Evolutionary conservation across 2,329 filamentous ascomycete genomes (phyloP).

Genomic region (Alternaria sp.): DNA sequence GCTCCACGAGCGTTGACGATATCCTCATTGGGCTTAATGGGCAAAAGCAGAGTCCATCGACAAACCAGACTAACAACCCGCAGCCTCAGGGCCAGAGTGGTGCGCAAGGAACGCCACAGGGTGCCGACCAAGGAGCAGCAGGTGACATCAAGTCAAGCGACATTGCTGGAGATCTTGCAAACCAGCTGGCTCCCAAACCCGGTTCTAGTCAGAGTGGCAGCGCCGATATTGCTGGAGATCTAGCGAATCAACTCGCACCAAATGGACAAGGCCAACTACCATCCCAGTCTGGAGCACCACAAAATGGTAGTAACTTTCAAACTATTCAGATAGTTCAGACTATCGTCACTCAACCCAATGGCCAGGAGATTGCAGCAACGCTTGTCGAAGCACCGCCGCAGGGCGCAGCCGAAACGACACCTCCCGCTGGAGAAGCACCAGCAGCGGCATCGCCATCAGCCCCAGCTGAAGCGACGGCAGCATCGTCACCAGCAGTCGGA

Average conservation of each 20-base stretch:
- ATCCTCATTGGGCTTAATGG: conserved; percentile 19
- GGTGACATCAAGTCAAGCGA: conserved; percentile 8
- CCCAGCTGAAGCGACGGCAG: background rate
- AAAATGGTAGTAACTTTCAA: conserved; percentile 5
- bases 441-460: background rate
- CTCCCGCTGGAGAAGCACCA: background rate
- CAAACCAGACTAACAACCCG: conserved; percentile 12
- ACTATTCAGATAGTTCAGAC: conserved; percentile 13
- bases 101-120: background rate
- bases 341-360: conserved; percentile 12
- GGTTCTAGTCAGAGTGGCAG: background rate
- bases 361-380: conserved; percentile 8
- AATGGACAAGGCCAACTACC: conserved; percentile 13
- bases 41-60: conserved; percentile 12
- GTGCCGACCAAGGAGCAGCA: background rate
- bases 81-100: conserved; percentile 12
- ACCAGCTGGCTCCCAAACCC: conserved; percentile 2
- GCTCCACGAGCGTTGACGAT: conserved; percentile 11
- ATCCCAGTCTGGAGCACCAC: background rate
- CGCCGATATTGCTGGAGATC: conserved; percentile 7
- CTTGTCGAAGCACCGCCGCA: conserved; percentile 14
- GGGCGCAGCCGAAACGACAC: conserved; percentile 1
- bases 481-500: background rate
- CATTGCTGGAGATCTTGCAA: conserved; percentile 5
- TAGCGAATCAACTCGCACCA: conserved; percentile 12